A percentile compares a stretch with the other conserved stretches of the same genome.
phyloP scores from a whole-genome alignment of 176 grass and related monocot species.

The Aegilops bicornis region DNA sequence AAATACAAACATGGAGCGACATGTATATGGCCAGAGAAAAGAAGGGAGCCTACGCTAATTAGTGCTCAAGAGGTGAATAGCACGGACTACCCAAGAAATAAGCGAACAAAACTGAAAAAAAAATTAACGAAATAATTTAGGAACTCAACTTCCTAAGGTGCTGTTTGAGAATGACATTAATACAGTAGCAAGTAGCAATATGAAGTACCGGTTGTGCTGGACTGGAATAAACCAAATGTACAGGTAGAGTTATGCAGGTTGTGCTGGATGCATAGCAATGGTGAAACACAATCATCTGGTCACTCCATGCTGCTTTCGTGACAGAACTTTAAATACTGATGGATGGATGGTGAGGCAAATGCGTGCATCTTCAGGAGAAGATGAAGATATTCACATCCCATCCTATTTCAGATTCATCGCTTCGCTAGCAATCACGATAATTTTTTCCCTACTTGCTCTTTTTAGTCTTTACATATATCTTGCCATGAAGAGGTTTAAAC shows the following conservation, averaged over 20 bases:
- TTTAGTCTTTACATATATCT: background rate
- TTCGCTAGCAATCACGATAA: conserved; percentile 77
- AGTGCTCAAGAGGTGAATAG: too few relatives aligned
- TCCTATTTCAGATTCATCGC: conserved; percentile 87
- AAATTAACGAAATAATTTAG: background rate
- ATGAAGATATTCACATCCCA: conserved; percentile 83
- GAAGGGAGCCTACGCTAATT: background rate
- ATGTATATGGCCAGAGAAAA: background rate
- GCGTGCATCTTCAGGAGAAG: conserved; percentile 50
- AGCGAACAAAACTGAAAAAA: background rate
- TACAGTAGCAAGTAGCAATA: background rate
- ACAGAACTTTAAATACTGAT: background rate
- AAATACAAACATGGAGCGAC: background rate
- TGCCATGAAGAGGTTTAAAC: background rate
- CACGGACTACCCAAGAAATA: background rate
- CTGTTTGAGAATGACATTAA: background rate
- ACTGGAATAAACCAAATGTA: conserved; percentile 33
- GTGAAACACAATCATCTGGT: background rate
- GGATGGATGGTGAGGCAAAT: conserved; percentile 31
- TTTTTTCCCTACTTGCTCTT: conserved; percentile 27
- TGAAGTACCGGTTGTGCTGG: conserved; percentile 10
- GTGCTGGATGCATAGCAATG: background rate
- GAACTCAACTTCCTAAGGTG: background rate
- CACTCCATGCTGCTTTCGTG: background rate
- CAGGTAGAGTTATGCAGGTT: background rate